Percentiles rank a stretch among this genome's conserved stretches.
Evolutionary conservation across 495 filamentous ascomycete genomes (phyloP).

Genomic region (Neurospora sp.): DNA sequence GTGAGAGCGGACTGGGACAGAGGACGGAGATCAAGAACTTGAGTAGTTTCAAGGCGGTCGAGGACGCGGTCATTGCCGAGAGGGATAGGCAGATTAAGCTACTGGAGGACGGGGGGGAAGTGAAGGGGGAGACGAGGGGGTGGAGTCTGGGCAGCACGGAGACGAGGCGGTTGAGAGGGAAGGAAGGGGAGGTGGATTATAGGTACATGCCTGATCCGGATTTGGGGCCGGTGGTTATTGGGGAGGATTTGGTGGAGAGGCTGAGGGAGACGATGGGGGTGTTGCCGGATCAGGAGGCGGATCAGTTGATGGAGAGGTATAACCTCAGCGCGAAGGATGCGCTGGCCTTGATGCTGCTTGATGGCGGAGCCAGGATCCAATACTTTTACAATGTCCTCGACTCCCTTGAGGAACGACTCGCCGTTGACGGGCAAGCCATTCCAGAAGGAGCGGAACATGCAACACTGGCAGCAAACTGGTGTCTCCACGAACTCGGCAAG

Average conservation of each 20-base stretch:
- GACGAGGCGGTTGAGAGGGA: slow-evolving; percentile 72
- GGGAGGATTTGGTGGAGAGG: slow-evolving; percentile 47
- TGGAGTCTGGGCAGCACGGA: slow-evolving; percentile 76
- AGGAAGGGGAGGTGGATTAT: slow-evolving; percentile 96
- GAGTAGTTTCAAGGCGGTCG: slow-evolving; percentile 85
- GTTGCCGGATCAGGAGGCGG: slow-evolving; percentile 59
- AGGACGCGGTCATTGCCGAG: slow-evolving; percentile 87
- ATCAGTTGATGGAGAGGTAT: slow-evolving; percentile 46
- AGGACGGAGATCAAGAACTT: slow-evolving; percentile 97
- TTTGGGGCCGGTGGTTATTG: slow-evolving; percentile 68
- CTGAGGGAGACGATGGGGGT: slow-evolving; percentile 50
- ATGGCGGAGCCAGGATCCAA: slow-evolving; percentile 70
- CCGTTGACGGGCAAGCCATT: slow-evolving; percentile 17
- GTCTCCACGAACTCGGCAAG: slow-evolving; percentile 82
- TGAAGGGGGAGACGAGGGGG: slow-evolving; percentile 85
- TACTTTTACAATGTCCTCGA: slow-evolving; percentile 72
- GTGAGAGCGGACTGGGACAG: slow-evolving; percentile 55
- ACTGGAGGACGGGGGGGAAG: slow-evolving; percentile 63
- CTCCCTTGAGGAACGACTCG: slow-evolving; percentile 32
- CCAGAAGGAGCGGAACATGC: slow-evolving; percentile 6
- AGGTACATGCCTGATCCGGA: slow-evolving; percentile 98
- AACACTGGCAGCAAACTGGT: slow-evolving; percentile 53
- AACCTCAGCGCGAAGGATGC: slow-evolving; percentile 77
- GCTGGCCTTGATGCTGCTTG: slow-evolving; percentile 64
- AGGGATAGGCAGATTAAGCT: slow-evolving; percentile 76